Conservation (phyloP, 2,329 filamentous ascomycete genomes). For the Gnomoniopsis smithogilvyi region DNA sequence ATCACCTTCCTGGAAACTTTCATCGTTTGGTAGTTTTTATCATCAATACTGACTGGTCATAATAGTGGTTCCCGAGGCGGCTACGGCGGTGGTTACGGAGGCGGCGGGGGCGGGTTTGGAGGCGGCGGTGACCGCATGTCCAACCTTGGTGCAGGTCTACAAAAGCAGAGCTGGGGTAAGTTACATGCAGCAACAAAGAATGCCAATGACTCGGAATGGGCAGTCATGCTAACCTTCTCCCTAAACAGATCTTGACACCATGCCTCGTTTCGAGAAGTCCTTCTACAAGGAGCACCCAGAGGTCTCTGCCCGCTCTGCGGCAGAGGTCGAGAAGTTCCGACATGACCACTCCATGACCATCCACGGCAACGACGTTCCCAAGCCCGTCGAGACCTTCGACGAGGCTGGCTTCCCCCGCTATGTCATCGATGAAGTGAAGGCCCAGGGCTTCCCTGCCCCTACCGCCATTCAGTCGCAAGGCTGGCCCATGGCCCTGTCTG, state of each 20-base stretch:
- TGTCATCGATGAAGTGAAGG: slow-evolving; percentile 98
- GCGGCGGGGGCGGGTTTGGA: slow-evolving; percentile 36
- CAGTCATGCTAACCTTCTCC: slow-evolving; percentile 25
- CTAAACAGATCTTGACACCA: slow-evolving; percentile 63
- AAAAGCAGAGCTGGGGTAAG: slow-evolving; percentile 86
- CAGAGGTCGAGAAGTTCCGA: slow-evolving; percentile 87
- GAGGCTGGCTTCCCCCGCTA: slow-evolving; percentile 96
- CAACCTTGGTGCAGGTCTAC: slow-evolving; percentile 80
- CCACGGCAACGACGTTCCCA: slow-evolving; percentile 76
- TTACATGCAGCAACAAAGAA: slow-evolving; percentile 23
- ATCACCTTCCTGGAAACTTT: neutral
- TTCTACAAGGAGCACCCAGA: slow-evolving; percentile 96
- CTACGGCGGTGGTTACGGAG: slow-evolving; percentile 35
- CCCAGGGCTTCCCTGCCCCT: slow-evolving; percentile 88
- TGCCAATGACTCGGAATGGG: slow-evolving; percentile 23
- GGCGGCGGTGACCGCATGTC: slow-evolving; percentile 89
- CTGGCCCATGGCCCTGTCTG: slow-evolving; percentile 98
- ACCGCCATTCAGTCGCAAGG: slow-evolving; percentile 98
- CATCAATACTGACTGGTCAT: slow-evolving; percentile 35
- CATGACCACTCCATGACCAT: slow-evolving; percentile 81
- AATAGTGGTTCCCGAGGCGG: slow-evolving; percentile 48
- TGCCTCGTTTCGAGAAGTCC: slow-evolving; percentile 98
- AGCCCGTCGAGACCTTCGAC: slow-evolving; percentile 94
- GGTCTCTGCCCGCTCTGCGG: slow-evolving; percentile 69
- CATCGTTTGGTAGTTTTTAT: slow-evolving; percentile 7